A percentile compares a stretch with the other conserved stretches of the same genome.
phyloP scores from a whole-genome alignment of 805 yeast species.

The Candida andamanensis region DNA sequence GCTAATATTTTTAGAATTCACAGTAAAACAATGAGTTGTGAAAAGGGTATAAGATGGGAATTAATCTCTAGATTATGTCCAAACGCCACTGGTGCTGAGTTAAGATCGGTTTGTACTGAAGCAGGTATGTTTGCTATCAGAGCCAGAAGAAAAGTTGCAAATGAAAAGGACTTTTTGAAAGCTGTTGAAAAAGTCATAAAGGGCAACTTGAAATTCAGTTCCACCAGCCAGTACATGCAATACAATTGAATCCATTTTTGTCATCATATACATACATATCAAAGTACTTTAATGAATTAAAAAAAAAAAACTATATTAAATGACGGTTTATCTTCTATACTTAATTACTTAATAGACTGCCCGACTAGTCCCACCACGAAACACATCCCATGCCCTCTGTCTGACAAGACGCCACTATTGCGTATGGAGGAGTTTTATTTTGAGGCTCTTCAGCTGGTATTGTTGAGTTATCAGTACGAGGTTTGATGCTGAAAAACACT shows the following conservation, averaged over 20 bases:
- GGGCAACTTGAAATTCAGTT: constrained; percentile 96
- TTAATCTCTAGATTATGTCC: constrained; percentile 96
- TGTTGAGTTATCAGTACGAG: constrained; percentile 52
- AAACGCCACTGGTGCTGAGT: constrained; percentile 97
- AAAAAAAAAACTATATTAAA: background rate
- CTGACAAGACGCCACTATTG: constrained; percentile 84
- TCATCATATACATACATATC: background rate
- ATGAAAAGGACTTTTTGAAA: constrained; percentile 94
- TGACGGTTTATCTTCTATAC: background rate
- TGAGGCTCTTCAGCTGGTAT: constrained; percentile 23
- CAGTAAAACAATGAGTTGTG: constrained; percentile 96
- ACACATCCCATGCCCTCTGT: constrained; percentile 95
- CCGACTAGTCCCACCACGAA: constrained; percentile 84
- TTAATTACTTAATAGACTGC: background rate
- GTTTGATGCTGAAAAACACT: constrained; percentile 76
- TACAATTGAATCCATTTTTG: constrained; percentile 54
- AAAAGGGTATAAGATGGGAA: constrained; percentile 98
- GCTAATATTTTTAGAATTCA: constrained; percentile 97
- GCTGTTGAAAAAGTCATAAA: constrained; percentile 98
- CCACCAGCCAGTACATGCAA: constrained; percentile 98
- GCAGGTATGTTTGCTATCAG: constrained; percentile 99
- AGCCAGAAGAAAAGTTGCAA: constrained; percentile 96
- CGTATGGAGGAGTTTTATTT: constrained; percentile 69
- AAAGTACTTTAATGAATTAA: background rate
- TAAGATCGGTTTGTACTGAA: constrained; percentile 97